Evolutionary conservation across 129 eudicot species (phyloP), one percentile per base, ranked within the genome.

Genomic region (Flaveria trinervia): DNA sequence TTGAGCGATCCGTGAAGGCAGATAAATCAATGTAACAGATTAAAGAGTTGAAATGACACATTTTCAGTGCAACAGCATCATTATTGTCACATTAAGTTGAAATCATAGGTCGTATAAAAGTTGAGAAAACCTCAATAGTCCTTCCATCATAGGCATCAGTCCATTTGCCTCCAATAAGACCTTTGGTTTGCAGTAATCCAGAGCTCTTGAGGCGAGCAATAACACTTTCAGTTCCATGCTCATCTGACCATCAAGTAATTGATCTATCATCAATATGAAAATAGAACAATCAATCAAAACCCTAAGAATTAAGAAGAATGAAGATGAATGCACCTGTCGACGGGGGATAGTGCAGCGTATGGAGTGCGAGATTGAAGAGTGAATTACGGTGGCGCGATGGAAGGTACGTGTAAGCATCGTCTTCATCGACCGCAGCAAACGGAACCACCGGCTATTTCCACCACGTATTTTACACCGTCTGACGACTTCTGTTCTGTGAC

Each of bases 141-240:
- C 70, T 94, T 52, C 92, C 96, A 84, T 86, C 96, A 80, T 91
- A 87, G 9, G 99, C 91, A 74, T 94, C 96, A 18, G 48, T 79
- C 97, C 97, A 94, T 71, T 89, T 91, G 55, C 99, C 99, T 55
- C 92, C 99, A 72, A 94, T 88, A 50, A 89, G 85, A 33, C 92
- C 99, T 73, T 84, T 87, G 16, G 83, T 91, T 77, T 49, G 77
- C 2, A 91, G 74, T 22, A 91, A 75, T 1, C 96, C 99, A 33
- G 81, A 79, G 66, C 83, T 84, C 85, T 68, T 87, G 41, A 94
- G 82, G 46, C 87, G 83, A 83, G 83, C 85, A 77, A 85, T 85
- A 84, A 94, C 67, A 83, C 77, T 86, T 61, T 87, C 65, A 0
- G 93, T 86, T 36, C 85, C 79, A 69, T 87, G 80, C 88, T 89